Conservation (phyloP, 768 basidiomycete genomes). For the Lactarius sp. region DNA sequence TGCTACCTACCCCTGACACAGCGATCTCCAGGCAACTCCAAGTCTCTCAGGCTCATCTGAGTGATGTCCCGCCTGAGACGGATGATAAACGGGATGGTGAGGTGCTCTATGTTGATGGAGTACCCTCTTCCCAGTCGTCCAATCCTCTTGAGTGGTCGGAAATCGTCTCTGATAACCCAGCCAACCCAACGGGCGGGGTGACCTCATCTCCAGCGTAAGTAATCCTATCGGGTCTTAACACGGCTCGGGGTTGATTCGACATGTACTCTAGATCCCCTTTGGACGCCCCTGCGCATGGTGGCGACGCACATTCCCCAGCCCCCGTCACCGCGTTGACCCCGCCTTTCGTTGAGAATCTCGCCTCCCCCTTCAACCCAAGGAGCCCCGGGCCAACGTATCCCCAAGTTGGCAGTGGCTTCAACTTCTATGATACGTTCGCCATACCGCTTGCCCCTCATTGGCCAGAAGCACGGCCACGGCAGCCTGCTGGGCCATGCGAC, state of each 20-base stretch:
- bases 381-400: constrained; percentile 34
- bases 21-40: not conserved
- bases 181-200: not conserved
- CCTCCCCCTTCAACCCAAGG: constrained; percentile 29
- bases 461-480: constrained; percentile 1
- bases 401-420: constrained; percentile 44
- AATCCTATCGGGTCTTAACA: not conserved
- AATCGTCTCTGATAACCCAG: not conserved
- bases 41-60: not conserved
- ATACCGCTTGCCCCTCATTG: constrained; percentile 34
- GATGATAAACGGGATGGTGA: not conserved
- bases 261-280: constrained; percentile 2
- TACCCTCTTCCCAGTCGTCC: not conserved
- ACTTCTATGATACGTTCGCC: constrained; percentile 46
- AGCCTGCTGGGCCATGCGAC: not conserved
- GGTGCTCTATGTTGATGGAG: not conserved
- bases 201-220: constrained; percentile 9
- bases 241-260: not conserved
- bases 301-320: not conserved
- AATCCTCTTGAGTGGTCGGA: constrained; percentile 4
- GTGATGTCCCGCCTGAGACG: not conserved
- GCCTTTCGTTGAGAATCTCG: constrained; percentile 27
- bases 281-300: not conserved
- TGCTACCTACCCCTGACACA: not conserved
- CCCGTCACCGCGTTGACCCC: constrained; percentile 4